Evolutionary conservation across 768 basidiomycete species (phyloP), one percentile per base, ranked within the genome.

Genomic region (Vishniacozyma victoriae): DNA sequence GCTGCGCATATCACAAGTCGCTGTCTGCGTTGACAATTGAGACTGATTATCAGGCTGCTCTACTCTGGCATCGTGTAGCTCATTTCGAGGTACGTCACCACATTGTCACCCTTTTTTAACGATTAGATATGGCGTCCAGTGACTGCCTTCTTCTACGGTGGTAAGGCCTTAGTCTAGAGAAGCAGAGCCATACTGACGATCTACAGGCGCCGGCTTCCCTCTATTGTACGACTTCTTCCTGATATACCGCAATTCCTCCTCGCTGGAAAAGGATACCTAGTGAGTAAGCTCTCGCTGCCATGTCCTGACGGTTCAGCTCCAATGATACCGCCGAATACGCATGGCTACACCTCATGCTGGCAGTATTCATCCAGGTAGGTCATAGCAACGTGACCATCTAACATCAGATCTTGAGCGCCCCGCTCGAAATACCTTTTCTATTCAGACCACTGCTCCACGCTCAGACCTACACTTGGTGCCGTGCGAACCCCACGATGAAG

Each of bases 401-500:
- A 38, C 7, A 18, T 11, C 43, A 71, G 70, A 27, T 59, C 18
- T 48, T 68, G 50, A 70, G 68, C 47, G 43, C 56, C 41, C 50
- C 60, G 4, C 46, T 72, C 19, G 56, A 43, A 5, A 42, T 62
- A 15, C 66, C 66, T 2, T 72, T 72, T 59, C 58, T 72, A 29
- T 72, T 72, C 46, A 52, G 65, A 35, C 59, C 68, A 1, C 42
- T 72, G 9, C 59, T 72, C 2, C 64, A 67, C 47, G 70, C 70
- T 12, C 70, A 72, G 44, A 72, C 62, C 18, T 72, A 72, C 39
- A 47, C 70, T 1, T 72, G 68, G 66, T 70, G 64, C 41, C 48
- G 70, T 3, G 55, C 70, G 5, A 66, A 72, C 43, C 61, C 70
- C 1, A 70, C 66, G 9, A 43, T 64, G 35, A 70, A 66, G 40